Conservation (phyloP, 1,139 yeast genomes). For the Petasospora fabianii region DNA sequence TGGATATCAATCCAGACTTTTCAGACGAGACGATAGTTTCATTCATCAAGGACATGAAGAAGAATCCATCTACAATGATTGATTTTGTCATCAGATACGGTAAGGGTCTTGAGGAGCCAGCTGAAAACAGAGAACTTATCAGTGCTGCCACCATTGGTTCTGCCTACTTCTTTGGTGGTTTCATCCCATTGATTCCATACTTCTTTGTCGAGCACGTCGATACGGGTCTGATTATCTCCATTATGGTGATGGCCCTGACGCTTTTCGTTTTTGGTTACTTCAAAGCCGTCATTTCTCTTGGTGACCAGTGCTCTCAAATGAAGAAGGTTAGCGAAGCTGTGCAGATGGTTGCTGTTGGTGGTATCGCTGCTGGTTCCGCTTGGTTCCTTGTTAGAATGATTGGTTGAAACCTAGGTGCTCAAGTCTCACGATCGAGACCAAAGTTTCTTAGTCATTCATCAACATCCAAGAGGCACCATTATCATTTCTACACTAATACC, state of each 20-base stretch:
- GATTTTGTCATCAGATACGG: conserved; percentile 76
- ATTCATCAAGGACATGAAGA: conserved; percentile 66
- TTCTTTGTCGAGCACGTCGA: conserved; percentile 72
- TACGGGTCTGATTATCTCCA: conserved; percentile 72
- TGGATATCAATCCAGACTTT: conserved; percentile 54
- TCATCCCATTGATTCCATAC: conserved; percentile 73
- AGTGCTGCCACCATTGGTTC: conserved; percentile 75
- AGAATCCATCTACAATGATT: conserved; percentile 63
- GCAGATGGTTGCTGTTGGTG: conserved; percentile 91
- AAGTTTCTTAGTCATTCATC: too few species aligned
- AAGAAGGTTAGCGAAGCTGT: conserved; percentile 74
- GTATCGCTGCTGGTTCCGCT: conserved; percentile 95
- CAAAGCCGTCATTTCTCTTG: conserved; percentile 82
- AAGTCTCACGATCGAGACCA: neutral
- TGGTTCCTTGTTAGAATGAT: conserved; percentile 86
- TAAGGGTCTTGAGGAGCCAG: conserved; percentile 78
- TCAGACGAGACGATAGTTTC: conserved; percentile 61
- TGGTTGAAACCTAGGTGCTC: conserved; percentile 30
- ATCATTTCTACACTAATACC: neutral
- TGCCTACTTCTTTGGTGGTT: conserved; percentile 74
- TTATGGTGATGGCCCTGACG: conserved; percentile 78
- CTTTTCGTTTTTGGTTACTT: conserved; percentile 82
- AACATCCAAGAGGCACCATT: neutral
- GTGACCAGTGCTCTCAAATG: conserved; percentile 60
- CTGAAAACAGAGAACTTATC: conserved; percentile 72